Percentiles rank a stretch among this genome's conserved stretches.
These are phyloP conservation scores for Ophiostoma sp. DNA, from an alignment of 2,329 filamentous ascomycete species.

Conservation along the genomic window DNA sequence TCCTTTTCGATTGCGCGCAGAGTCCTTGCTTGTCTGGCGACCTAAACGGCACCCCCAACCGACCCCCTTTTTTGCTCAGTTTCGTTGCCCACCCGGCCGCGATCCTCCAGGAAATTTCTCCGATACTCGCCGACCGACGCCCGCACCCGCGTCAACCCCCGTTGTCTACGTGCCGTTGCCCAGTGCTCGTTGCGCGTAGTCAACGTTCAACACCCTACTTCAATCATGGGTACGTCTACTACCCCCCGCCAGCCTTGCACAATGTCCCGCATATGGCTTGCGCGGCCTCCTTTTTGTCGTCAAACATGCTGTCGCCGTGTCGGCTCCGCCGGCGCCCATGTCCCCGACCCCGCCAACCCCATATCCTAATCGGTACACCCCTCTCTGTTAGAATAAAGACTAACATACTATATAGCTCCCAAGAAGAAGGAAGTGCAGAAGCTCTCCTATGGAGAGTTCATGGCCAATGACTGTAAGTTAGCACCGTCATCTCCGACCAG, in stretches of 20 bases:
- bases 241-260: not conserved
- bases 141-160: constrained; percentile 9
- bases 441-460: constrained; percentile 96
- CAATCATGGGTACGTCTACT: constrained; percentile 37
- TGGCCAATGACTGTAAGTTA: constrained; percentile 82
- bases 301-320: not conserved
- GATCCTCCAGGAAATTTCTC: not conserved
- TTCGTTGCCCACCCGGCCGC: constrained; percentile 6
- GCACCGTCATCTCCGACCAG: constrained; percentile 25
- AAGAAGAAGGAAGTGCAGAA: constrained; percentile 94
- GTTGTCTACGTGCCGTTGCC: constrained; percentile 36
- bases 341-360: not conserved
- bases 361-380: too few relatives aligned
- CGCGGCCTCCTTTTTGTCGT: not conserved
- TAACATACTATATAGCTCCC: constrained; percentile 62
- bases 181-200: constrained; percentile 36
- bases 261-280: not conserved
- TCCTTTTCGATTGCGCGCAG: constrained; percentile 20
- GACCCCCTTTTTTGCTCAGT: not conserved
- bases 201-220: constrained; percentile 29
- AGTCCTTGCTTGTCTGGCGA: constrained; percentile 11
- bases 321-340: not conserved
- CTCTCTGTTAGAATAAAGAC: constrained; percentile 34
- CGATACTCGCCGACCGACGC: constrained; percentile 19
- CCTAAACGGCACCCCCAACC: not conserved